Percentiles rank a stretch among this genome's conserved stretches.
These are phyloP conservation scores for Athelia psychrophila DNA, from an alignment of 1,284 basidiomycete genomes.

Conservation along the genomic window DNA sequence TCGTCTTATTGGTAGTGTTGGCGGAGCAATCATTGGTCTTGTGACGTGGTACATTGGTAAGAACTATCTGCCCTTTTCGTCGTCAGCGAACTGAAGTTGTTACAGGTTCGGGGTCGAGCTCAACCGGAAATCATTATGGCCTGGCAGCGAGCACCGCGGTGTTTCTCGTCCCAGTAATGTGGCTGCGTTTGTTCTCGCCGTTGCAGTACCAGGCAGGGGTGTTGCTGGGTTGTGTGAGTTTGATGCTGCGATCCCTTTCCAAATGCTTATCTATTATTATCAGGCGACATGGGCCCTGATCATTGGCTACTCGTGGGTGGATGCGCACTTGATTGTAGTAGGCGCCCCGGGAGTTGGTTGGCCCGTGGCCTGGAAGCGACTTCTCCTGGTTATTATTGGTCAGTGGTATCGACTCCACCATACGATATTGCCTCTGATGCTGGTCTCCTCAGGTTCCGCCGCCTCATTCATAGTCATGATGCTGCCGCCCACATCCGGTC, in stretches of 20 bases:
- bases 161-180: slow-evolving; percentile 51
- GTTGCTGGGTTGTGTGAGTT: slow-evolving; percentile 35
- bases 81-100: background rate
- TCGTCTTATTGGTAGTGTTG: slow-evolving; percentile 44
- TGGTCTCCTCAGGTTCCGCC: slow-evolving; percentile 29
- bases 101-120: slow-evolving; percentile 29
- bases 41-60: slow-evolving; percentile 55
- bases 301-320: slow-evolving; percentile 63
- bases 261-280: no score
- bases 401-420: slow-evolving; percentile 4
- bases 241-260: background rate
- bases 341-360: slow-evolving; percentile 53
- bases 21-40: slow-evolving; percentile 48
- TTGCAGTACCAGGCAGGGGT: slow-evolving; percentile 35
- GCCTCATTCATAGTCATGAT: slow-evolving; percentile 49
- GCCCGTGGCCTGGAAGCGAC: slow-evolving; percentile 51
- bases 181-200: slow-evolving; percentile 50
- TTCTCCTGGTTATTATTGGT: slow-evolving; percentile 45
- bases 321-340: slow-evolving; percentile 43
- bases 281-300: slow-evolving; percentile 44
- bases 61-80: slow-evolving; percentile 7
- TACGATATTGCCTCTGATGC: background rate
- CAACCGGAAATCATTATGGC: slow-evolving; percentile 58
- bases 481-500: slow-evolving; percentile 47
- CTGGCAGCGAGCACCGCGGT: slow-evolving; percentile 50